Percentiles rank a stretch among this genome's conserved stretches.
Conservation (phyloP, 352 stramenopile species). For the Phytopythium ostracodes region DNA sequence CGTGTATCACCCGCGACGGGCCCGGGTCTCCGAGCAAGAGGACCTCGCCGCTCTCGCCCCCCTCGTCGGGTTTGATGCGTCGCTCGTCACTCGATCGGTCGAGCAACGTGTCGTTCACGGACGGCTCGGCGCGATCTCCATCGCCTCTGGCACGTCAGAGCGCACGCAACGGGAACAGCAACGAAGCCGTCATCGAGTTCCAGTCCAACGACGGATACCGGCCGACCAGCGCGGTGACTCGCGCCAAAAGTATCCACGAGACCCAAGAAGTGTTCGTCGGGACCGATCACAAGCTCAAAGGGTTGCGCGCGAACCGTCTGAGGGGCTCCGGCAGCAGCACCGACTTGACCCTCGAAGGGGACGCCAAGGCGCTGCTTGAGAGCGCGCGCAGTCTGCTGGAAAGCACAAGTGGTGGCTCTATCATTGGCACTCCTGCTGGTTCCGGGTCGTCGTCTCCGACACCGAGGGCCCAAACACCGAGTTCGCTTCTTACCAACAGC, state of each 20-base stretch:
- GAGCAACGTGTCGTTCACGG: background rate
- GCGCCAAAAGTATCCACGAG: constrained; percentile 45
- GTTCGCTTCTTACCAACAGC: background rate
- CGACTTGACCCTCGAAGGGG: constrained; percentile 4
- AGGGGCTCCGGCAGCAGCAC: constrained; percentile 5
- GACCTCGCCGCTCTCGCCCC: background rate
- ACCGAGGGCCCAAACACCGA: background rate
- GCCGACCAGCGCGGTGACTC: constrained; percentile 12
- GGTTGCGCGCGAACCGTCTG: constrained; percentile 8
- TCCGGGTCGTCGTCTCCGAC: background rate
- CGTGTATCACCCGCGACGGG: background rate
- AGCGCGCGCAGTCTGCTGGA: background rate
- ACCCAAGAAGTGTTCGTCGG: constrained; percentile 52
- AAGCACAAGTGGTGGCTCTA: background rate
- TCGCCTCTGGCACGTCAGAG: background rate
- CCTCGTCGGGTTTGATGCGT: constrained; percentile 1
- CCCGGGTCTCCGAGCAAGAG: background rate
- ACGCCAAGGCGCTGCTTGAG: background rate
- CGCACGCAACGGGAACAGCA: background rate
- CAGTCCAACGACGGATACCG: constrained; percentile 6
- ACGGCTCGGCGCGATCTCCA: background rate
- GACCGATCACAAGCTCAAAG: constrained; percentile 10
- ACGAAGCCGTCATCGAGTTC: constrained; percentile 12
- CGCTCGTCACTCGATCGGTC: background rate
- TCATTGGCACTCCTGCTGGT: background rate